phyloP scores from a whole-genome alignment of 305 asterid species.

The Fraxinus albicans region DNA sequence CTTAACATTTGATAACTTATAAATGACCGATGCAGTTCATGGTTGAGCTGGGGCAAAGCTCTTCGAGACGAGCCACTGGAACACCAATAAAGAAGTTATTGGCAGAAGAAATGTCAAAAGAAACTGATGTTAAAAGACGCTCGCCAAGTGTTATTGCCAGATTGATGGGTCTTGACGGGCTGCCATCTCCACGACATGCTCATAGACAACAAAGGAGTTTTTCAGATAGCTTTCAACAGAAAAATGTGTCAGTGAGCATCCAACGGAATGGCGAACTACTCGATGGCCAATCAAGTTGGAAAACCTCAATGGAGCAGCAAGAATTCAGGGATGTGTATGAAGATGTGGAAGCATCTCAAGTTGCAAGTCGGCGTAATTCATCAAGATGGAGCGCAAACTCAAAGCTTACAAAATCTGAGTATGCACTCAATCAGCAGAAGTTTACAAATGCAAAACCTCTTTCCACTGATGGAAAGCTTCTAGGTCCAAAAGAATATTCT shows the following conservation, averaged over 20 bases:
- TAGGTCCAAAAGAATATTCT: constrained; percentile 46
- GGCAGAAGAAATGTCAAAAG: constrained; percentile 54
- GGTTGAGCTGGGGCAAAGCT: constrained; percentile 37
- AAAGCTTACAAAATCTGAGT: constrained; percentile 49
- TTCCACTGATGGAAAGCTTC: constrained; percentile 50
- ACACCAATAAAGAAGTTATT: constrained; percentile 43
- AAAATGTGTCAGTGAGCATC: constrained; percentile 24
- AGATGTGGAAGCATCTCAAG: constrained; percentile 87
- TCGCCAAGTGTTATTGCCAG: constrained; percentile 47
- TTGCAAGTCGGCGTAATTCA: constrained; percentile 51
- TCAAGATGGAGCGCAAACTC: constrained; percentile 65
- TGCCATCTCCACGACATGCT: constrained; percentile 42
- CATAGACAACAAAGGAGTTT: constrained; percentile 36
- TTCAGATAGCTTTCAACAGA: constrained; percentile 26
- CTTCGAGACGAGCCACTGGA: constrained; percentile 35
- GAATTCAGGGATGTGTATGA: constrained; percentile 83
- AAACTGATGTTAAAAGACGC: constrained; percentile 44
- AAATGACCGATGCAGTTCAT: constrained; percentile 26
- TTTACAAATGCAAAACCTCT: constrained; percentile 50
- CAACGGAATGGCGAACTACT: constrained; percentile 31
- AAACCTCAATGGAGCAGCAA: constrained; percentile 54
- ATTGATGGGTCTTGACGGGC: constrained; percentile 60
- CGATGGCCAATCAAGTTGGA: constrained; percentile 37
- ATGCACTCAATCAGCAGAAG: constrained; percentile 57
- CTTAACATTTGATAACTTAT: not conserved